phyloP scores from a whole-genome alignment of 2,329 filamentous ascomycete genomes.

The Emericellopsis cladophorae region DNA sequence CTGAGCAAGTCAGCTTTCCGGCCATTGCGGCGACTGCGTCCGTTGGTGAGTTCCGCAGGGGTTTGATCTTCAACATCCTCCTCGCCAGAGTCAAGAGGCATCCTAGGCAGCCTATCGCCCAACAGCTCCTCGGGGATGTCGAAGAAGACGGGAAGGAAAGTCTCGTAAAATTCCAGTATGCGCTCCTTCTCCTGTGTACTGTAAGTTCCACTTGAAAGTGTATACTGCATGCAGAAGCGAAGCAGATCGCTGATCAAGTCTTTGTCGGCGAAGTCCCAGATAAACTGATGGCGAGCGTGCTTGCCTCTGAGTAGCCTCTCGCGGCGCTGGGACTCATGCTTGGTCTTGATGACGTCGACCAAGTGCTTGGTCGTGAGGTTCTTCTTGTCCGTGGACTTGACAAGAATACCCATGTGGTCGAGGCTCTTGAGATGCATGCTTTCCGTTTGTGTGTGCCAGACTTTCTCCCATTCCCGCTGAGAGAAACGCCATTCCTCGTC shows the following conservation, averaged over 20 bases:
- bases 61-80: conserved; percentile 67
- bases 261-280: conserved; percentile 60
- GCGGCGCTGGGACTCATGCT: conserved; percentile 80
- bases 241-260: conserved; percentile 52
- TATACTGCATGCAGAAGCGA: conserved; percentile 50
- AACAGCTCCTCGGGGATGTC: conserved; percentile 60
- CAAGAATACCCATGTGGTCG: conserved; percentile 88
- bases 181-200: conserved; percentile 62
- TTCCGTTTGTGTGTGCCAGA: conserved; percentile 93
- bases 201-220: conserved; percentile 56
- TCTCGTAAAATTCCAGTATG: conserved; percentile 63
- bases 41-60: conserved; percentile 58
- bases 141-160: conserved; percentile 66
- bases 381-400: conserved; percentile 82
- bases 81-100: conserved; percentile 58
- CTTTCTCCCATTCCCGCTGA: conserved; percentile 96
- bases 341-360: conserved; percentile 80
- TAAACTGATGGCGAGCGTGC: conserved; percentile 58
- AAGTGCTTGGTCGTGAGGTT: conserved; percentile 83
- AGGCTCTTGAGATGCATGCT: conserved; percentile 92
- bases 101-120: conserved; percentile 51
- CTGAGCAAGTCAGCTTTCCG: conserved; percentile 75
- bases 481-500: conserved; percentile 96
- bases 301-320: conserved; percentile 50
- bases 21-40: conserved; percentile 54